phyloP scores from a whole-genome alignment of 2,329 filamentous ascomycete genomes.

The Ilyonectria sp. region DNA sequence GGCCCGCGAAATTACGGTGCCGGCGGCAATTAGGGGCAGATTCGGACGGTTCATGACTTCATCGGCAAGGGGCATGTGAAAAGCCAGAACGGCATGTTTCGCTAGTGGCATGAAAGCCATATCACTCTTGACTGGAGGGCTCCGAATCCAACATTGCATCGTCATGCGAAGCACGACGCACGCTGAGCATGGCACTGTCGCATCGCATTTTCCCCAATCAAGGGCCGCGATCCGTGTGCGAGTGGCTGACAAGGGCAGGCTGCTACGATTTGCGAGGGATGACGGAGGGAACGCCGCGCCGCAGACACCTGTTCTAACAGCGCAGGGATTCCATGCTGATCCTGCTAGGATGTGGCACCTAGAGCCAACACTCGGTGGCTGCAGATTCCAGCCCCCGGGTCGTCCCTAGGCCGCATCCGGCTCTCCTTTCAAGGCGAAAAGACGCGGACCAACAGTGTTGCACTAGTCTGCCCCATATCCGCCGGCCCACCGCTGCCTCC shows the following conservation, averaged over 20 bases:
- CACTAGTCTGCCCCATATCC: conserved; percentile 28
- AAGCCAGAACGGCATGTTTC: not conserved
- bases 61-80: not conserved
- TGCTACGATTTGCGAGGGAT: conserved; percentile 5
- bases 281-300: conserved; percentile 40
- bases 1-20: conserved; percentile 43
- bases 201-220: conserved; percentile 6
- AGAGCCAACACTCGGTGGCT: conserved; percentile 42
- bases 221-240: not conserved
- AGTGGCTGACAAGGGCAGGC: conserved; percentile 8
- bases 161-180: not conserved
- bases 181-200: not conserved
- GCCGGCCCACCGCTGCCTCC: conserved; percentile 32
- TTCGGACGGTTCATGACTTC: conserved; percentile 1
- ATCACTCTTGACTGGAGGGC: not conserved
- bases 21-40: conserved; percentile 40
- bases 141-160: not conserved
- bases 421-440: conserved; percentile 33
- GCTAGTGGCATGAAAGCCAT: not conserved
- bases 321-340: conserved; percentile 40
- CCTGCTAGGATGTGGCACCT: conserved; percentile 32
- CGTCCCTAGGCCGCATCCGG: conserved; percentile 41
- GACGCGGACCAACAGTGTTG: conserved; percentile 43
- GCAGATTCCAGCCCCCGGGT: conserved; percentile 44
- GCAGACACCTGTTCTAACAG: conserved; percentile 21